Conservation (phyloP, 306 rosid genomes). For the Corylus heterophylla region DNA sequence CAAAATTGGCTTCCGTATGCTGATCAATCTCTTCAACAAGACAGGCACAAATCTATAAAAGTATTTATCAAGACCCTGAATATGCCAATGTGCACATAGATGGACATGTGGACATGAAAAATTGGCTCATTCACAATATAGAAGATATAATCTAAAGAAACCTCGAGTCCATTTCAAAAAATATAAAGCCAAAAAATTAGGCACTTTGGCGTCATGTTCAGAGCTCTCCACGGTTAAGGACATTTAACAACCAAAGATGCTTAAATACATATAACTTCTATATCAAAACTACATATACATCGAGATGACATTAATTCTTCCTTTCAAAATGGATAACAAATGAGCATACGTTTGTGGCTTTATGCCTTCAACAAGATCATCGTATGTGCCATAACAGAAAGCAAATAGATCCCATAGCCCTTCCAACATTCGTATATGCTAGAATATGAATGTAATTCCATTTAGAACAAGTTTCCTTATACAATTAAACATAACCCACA, state of each 20-base stretch:
- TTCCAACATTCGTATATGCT: background rate
- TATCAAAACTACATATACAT: background rate
- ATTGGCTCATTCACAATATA: background rate
- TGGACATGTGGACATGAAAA: background rate
- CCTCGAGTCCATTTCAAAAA: background rate
- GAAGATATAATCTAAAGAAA: background rate
- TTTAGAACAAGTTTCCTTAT: background rate
- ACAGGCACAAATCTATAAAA: background rate
- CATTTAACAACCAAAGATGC: background rate
- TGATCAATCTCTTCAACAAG: no score
- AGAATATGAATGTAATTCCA: background rate
- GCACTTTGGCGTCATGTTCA: background rate
- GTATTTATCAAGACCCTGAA: background rate
- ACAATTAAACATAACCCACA: background rate
- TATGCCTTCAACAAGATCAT: background rate
- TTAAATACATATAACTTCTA: background rate
- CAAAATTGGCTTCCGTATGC: background rate
- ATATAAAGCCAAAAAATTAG: background rate
- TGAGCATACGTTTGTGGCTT: background rate
- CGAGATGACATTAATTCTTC: background rate
- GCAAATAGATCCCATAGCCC: background rate
- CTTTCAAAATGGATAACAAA: background rate
- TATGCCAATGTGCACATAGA: background rate
- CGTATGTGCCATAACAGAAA: background rate
- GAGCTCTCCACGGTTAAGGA: background rate